Base-by-base conservation (phyloP, 257 asterid genomes). In the Catharanthus roseus region DNA sequence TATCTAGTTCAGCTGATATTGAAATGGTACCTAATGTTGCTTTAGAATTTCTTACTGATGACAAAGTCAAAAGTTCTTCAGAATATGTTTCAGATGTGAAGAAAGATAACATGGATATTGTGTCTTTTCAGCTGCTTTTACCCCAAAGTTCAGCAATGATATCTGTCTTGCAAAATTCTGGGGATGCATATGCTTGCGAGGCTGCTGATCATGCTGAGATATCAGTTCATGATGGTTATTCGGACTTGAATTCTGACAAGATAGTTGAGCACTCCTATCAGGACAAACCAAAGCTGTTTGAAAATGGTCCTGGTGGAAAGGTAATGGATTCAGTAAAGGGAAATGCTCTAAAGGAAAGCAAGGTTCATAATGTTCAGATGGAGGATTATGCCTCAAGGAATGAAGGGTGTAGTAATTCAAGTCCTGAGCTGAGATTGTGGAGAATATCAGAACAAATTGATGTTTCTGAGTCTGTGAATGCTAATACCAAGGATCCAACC, bases 91-190 rank as follows among this genome's bases (percentile, higher is more conserved):
- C 79, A 26, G 65, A 70, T 72, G n/a, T 70, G 51, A 83, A 73
- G 79, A 84, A 77, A 47, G 84, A 73, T 73, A 80, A 55, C 21
- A 21, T 28, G 36, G 66, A 13, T 55, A 36, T 58, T 65, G 73
- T 56, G 49, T 31, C 81, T 38, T 33, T 47, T 65, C 62, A 60
- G 39, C 73, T 72, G 44, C 70, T 68, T 64, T 62, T 56, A 28
- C 63, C 60, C 70, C 80, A 77, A 76, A 74, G 75, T 77, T 74
- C 76, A 70, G 75, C 82, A 68, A 47, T 69, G 68, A 26, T 67
- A 50, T 63, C 80, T 55, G 75, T 67, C 75, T 69, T 66, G 33
- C 58, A 69, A 11, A 31, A 39, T 50, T 28, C 36, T 69, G 58
- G 38, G 3, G 24, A 61, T 49, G 34, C 45, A 10, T 18, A 21